Evolutionary conservation across 2,329 filamentous ascomycete species (phyloP).

Genomic region (Paecilomyces sp.): DNA sequence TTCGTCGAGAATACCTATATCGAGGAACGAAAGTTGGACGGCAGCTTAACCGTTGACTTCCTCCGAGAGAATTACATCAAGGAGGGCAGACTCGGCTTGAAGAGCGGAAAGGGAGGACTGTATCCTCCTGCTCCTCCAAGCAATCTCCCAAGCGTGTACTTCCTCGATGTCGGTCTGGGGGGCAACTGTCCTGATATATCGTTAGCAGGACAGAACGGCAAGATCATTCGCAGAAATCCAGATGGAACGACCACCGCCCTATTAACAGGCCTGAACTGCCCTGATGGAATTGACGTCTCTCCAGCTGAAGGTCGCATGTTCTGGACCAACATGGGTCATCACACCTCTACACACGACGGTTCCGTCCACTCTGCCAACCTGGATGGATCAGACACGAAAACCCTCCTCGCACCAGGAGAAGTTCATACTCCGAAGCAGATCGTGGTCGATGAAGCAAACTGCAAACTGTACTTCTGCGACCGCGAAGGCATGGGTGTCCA

Average conservation of each 20-base stretch:
- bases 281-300: slow-evolving; percentile 41
- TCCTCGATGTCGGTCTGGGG: slow-evolving; percentile 18
- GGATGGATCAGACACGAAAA: slow-evolving; percentile 40
- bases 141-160: slow-evolving; percentile 6
- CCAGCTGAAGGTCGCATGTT: slow-evolving; percentile 31
- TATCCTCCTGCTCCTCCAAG: slow-evolving; percentile 20
- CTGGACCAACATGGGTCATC: slow-evolving; percentile 45
- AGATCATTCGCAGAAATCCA: not conserved
- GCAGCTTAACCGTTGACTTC: slow-evolving; percentile 35
- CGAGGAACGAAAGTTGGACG: slow-evolving; percentile 36
- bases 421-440: slow-evolving; percentile 46
- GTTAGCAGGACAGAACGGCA: slow-evolving; percentile 5
- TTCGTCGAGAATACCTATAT: slow-evolving; percentile 50
- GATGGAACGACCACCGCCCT: not conserved
- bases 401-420: slow-evolving; percentile 36
- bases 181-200: slow-evolving; percentile 10
- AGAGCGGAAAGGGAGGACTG: slow-evolving; percentile 37
- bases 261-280: slow-evolving; percentile 20
- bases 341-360: slow-evolving; percentile 31
- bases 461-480: slow-evolving; percentile 36
- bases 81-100: slow-evolving; percentile 32
- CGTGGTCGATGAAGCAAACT: slow-evolving; percentile 16
- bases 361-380: slow-evolving; percentile 38
- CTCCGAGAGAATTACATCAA: slow-evolving; percentile 40
- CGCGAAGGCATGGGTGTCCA: slow-evolving; percentile 35